These are phyloP conservation scores for Aspergillus sp. DNA, from an alignment of 2,329 filamentous ascomycete genomes.

Conservation along the genomic window DNA sequence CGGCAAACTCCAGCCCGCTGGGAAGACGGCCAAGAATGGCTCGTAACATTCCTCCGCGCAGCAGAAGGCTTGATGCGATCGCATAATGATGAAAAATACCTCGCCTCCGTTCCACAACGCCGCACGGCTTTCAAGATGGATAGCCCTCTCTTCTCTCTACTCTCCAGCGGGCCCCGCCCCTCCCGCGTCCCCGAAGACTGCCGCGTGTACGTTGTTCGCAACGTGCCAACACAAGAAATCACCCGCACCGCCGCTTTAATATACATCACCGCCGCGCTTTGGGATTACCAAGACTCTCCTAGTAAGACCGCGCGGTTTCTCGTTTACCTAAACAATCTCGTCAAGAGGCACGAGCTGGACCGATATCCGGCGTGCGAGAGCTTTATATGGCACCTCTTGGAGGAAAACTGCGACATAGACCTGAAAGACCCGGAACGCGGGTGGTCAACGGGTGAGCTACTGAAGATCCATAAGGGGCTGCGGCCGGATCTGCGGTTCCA, in stretches of 20 bases:
- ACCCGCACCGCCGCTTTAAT: slow-evolving; percentile 40
- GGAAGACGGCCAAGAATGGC: slow-evolving; percentile 25
- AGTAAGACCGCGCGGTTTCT: slow-evolving; percentile 36
- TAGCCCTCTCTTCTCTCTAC: slow-evolving; percentile 37
- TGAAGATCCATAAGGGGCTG: slow-evolving; percentile 36
- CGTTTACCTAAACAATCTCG: slow-evolving; percentile 22
- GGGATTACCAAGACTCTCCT: slow-evolving; percentile 33
- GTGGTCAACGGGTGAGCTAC: slow-evolving; percentile 39
- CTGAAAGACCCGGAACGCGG: slow-evolving; percentile 36
- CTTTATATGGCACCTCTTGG: slow-evolving; percentile 40
- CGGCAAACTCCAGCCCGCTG: slow-evolving; percentile 4
- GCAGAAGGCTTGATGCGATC: slow-evolving; percentile 35
- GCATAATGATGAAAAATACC: slow-evolving; percentile 28
- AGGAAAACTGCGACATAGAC: slow-evolving; percentile 36
- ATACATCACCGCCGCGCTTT: slow-evolving; percentile 39
- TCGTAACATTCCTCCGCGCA: slow-evolving; percentile 36
- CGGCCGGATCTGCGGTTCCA: slow-evolving; percentile 38
- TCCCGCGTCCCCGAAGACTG: slow-evolving; percentile 35
- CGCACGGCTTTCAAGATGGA: slow-evolving; percentile 36
- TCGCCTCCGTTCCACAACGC: slow-evolving; percentile 29
- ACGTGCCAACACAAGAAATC: slow-evolving; percentile 33
- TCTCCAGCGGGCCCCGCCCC: slow-evolving; percentile 44
- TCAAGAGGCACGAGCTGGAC: slow-evolving; percentile 33
- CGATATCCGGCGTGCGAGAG: slow-evolving; percentile 39
- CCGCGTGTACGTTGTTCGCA: slow-evolving; percentile 38